These are phyloP conservation scores for Leishmania tropica DNA, from an alignment of 208 protist genomes.

Conservation along the genomic window DNA sequence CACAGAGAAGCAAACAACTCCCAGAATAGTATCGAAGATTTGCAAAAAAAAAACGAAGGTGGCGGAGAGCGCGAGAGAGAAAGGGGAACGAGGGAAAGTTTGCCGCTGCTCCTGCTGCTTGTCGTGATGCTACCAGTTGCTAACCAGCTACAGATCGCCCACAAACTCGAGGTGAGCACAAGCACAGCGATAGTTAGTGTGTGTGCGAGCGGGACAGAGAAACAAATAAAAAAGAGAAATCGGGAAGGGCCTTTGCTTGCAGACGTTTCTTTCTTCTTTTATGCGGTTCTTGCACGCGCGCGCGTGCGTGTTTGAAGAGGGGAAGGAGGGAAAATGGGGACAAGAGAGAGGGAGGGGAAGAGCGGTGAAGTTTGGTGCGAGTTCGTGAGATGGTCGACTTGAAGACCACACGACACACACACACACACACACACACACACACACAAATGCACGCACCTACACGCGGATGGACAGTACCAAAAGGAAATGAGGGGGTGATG, in stretches of 20 bases:
- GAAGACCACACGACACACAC: not conserved
- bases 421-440: not conserved
- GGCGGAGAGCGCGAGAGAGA: not conserved
- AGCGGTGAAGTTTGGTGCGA: not conserved
- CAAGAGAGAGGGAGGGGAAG: not conserved
- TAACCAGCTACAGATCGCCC: not conserved
- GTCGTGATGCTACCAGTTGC: not conserved
- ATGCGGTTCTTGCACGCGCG: not conserved
- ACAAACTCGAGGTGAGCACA: not conserved
- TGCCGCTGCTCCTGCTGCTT: not conserved
- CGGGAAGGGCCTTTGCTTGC: not conserved
- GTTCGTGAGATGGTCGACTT: not conserved
- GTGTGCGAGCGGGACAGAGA: not conserved
- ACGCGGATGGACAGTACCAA: not conserved
- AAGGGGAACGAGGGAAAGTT: not conserved
- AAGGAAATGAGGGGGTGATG: not conserved
- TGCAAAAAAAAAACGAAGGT: not conserved
- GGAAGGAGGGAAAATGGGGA: not conserved
- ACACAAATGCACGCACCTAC: not conserved
- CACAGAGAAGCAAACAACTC: not conserved
- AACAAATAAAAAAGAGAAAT: not conserved
- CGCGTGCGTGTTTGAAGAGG: not conserved
- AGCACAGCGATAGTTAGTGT: conserved; percentile 3
- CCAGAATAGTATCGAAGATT: too few relatives aligned
- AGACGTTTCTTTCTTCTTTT: not conserved